Conservation (phyloP, 768 basidiomycete genomes). For the Lactarius quietus region DNA sequence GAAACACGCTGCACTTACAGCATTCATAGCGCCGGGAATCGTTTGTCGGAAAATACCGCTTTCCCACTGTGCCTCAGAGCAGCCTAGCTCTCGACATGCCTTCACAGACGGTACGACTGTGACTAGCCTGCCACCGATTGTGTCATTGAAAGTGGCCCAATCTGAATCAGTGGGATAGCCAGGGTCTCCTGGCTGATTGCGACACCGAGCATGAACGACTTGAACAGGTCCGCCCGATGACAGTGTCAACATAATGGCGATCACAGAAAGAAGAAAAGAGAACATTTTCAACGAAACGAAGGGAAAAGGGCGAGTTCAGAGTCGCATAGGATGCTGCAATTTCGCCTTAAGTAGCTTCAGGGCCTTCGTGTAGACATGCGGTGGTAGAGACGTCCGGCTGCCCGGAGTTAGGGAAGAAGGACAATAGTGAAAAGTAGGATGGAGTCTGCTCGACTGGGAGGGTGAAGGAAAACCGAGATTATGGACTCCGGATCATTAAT, state of each 20-base stretch:
- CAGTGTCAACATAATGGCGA: neutral
- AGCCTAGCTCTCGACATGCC: slow-evolving; percentile 11
- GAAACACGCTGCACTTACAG: slow-evolving; percentile 4
- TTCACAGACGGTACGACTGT: slow-evolving; percentile 18
- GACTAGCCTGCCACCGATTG: slow-evolving; percentile 17
- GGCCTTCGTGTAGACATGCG: neutral
- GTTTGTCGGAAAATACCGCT: too few species aligned
- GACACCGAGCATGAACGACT: slow-evolving; percentile 12
- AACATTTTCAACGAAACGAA: neutral
- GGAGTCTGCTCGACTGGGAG: neutral
- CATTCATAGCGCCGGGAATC: slow-evolving; percentile 25
- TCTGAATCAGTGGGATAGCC: slow-evolving; percentile 12
- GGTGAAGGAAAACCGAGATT: neutral
- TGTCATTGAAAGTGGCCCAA: slow-evolving; percentile 21
- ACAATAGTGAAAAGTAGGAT: neutral
- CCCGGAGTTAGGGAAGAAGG: neutral
- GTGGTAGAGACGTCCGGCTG: neutral
- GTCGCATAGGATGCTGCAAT: neutral
- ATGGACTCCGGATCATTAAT: neutral
- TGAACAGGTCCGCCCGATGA: neutral
- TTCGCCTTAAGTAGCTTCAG: neutral
- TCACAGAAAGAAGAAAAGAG: neutral
- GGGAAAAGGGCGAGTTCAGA: neutral
- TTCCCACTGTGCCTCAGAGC: slow-evolving; percentile 21
- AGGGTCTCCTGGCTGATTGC: slow-evolving; percentile 23